These are phyloP conservation scores for Tricholomella constricta DNA, from an alignment of 768 basidiomycete species.

Conservation along the genomic window DNA sequence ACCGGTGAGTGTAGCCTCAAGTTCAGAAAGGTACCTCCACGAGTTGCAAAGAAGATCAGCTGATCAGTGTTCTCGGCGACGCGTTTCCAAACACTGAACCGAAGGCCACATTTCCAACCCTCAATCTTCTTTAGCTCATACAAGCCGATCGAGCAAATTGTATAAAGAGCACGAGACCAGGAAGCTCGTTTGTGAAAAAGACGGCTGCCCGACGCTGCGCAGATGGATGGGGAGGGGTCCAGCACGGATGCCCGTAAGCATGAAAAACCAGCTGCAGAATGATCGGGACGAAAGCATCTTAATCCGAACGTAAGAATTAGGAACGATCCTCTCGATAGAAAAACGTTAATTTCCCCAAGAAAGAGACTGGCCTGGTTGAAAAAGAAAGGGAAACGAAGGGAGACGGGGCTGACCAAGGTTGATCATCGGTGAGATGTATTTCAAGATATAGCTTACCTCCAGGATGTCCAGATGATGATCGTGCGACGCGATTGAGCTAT, in stretches of 20 bases:
- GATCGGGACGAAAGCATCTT: slow-evolving; percentile 5
- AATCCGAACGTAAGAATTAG: neutral
- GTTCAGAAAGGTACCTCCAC: slow-evolving; percentile 33
- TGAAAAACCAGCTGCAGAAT: neutral
- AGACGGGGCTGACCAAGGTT: neutral
- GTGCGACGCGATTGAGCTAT: neutral
- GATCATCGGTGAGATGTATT: neutral
- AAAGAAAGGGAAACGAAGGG: neutral
- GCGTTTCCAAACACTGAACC: neutral
- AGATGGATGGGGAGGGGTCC: slow-evolving; percentile 4
- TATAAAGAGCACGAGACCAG: slow-evolving; percentile 27
- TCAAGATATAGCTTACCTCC: neutral
- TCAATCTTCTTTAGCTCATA: slow-evolving; percentile 26
- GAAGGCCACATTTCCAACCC: slow-evolving; percentile 34
- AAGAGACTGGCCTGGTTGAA: slow-evolving; percentile 8
- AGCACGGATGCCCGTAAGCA: slow-evolving; percentile 13
- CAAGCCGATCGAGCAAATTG: slow-evolving; percentile 38
- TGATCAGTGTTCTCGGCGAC: neutral
- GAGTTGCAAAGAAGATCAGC: neutral
- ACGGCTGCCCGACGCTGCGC: slow-evolving; percentile 7
- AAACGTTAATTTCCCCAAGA: slow-evolving; percentile 1
- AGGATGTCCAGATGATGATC: neutral
- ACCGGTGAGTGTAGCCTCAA: slow-evolving; percentile 31
- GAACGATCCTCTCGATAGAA: neutral
- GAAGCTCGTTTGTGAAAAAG: slow-evolving; percentile 11